A percentile compares a stretch with the other conserved stretches of the same genome.
These are phyloP conservation scores for Cladophialophora exuberans DNA, from an alignment of 2,329 filamentous ascomycete species.

Conservation along the genomic window DNA sequence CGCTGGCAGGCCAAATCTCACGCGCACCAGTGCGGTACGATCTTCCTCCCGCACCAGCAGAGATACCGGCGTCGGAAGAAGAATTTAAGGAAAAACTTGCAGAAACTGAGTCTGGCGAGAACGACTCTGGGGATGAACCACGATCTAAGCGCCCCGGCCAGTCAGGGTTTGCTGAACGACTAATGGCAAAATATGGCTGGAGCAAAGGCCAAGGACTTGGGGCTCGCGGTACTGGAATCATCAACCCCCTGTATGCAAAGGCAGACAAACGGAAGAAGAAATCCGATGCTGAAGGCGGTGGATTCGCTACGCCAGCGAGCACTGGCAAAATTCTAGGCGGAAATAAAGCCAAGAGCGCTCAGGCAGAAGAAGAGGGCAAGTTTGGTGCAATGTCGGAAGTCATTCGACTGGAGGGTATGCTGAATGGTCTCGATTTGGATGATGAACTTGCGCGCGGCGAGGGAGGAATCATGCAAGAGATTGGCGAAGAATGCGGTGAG, in stretches of 20 bases:
- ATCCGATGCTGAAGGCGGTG: conserved; percentile 76
- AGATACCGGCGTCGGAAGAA: conserved; percentile 57
- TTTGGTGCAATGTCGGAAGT: conserved; percentile 80
- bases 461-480: conserved; percentile 80
- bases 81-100: conserved; percentile 54
- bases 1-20: conserved; percentile 62
- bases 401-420: conserved; percentile 80
- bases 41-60: conserved; percentile 54
- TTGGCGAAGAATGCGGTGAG: conserved; percentile 88
- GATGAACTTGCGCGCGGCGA: conserved; percentile 71
- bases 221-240: conserved; percentile 78
- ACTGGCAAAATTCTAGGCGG: conserved; percentile 82
- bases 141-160: conserved; percentile 75
- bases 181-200: conserved; percentile 96
- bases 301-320: conserved; percentile 70
- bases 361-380: conserved; percentile 53
- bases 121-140: conserved; percentile 41
- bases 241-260: conserved; percentile 79
- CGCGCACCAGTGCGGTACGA: conserved; percentile 77
- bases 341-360: conserved; percentile 54
- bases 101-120: conserved; percentile 30
- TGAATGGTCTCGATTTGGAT: conserved; percentile 79
- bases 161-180: conserved; percentile 79
- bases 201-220: conserved; percentile 85
- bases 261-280: conserved; percentile 84